Evolutionary conservation across 768 basidiomycete genomes (phyloP), one percentile per base, ranked within the genome.

Genomic region (Leccinum uliginosum): DNA sequence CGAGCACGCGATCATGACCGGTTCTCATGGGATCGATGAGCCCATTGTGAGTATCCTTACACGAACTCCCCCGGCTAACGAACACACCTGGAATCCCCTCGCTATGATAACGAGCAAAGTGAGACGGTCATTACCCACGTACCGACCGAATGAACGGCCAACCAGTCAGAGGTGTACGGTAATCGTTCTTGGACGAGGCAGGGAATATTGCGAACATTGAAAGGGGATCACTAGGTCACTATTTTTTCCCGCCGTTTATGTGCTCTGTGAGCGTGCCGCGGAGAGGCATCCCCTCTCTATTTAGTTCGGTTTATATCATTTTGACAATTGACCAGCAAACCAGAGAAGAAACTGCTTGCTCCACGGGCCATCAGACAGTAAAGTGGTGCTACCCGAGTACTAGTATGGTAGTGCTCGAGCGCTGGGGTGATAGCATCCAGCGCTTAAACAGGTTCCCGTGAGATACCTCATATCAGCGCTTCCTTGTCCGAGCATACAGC

Each of bases 391-490:
- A 30, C 23, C 15, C 19, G n/a, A 47, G n/a, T 30, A 30, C 49
- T 6, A 47, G 27, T 30, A 30, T 43, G 19, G 26, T 30, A 4
- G 17, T 17, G 26, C 26, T 24, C 35, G 34, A 43, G 40, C 40
- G 40, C 19, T n/a, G 8, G 9, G 17, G 17, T 38, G 35, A 17
- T n/a, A 40, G 38, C 10, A n/a, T 40, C n/a, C 38, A n/a, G 46
- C 24, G 26, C 24, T 9, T 46, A 12, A 21, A 15, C 23, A 17
- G 35, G 45, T 52, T 24, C 34, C 49, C 56, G 63, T 65, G 66
- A 56, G 66, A 67, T 27, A 45, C 40, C n/a, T n/a, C 9, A 47
- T 23, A 56, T 15, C 12, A 34, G 32, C 12, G 6, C 32, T n/a
- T 21, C 49, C 49, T 56, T 62, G 32, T 46, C 59, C 47, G 32